Evolutionary conservation across 2,329 filamentous ascomycete species (phyloP).

Genomic region (Emydomyces testavorans): DNA sequence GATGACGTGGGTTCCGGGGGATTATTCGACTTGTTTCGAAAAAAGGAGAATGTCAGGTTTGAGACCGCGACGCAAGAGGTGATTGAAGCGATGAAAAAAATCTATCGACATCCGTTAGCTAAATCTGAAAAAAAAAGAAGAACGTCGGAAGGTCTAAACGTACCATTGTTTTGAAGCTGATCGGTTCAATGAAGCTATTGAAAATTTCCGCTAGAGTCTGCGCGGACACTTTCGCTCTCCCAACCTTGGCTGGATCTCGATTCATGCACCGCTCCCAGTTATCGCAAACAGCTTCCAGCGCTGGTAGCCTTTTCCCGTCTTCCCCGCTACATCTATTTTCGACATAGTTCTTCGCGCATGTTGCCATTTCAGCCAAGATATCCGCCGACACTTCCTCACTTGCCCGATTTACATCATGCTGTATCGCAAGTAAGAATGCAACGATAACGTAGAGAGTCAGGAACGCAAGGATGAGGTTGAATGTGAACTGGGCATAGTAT

Average conservation of each 20-base stretch:
- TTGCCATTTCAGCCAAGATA: conserved; percentile 59
- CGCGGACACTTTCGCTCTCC: conserved; percentile 67
- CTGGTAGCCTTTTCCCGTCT: conserved; percentile 50
- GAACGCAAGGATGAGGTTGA: conserved; percentile 41
- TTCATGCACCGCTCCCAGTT: conserved; percentile 84
- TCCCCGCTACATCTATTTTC: conserved; percentile 62
- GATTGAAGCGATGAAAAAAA: conserved; percentile 29
- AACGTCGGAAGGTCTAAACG: conserved; percentile 17
- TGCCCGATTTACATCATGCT: conserved; percentile 62
- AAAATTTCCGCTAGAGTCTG: conserved; percentile 86
- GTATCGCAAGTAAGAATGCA: conserved; percentile 57
- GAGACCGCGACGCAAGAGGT: conserved; percentile 45
- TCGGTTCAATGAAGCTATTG: conserved; percentile 83
- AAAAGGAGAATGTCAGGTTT: conserved; percentile 49
- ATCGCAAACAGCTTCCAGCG: conserved; percentile 59
- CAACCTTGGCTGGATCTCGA: conserved; percentile 65
- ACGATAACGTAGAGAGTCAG: conserved; percentile 54
- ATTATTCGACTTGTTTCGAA: conserved; percentile 36
- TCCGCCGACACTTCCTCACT: conserved; percentile 56
- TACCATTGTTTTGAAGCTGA: conserved; percentile 73
- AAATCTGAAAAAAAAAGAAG: background rate
- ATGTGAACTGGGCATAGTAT: conserved; percentile 52
- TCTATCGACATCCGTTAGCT: conserved; percentile 18
- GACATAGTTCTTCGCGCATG: conserved; percentile 61
- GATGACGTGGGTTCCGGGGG: conserved; percentile 25